Conservation (phyloP, 345 rosid species). For the Brassica nigra region DNA sequence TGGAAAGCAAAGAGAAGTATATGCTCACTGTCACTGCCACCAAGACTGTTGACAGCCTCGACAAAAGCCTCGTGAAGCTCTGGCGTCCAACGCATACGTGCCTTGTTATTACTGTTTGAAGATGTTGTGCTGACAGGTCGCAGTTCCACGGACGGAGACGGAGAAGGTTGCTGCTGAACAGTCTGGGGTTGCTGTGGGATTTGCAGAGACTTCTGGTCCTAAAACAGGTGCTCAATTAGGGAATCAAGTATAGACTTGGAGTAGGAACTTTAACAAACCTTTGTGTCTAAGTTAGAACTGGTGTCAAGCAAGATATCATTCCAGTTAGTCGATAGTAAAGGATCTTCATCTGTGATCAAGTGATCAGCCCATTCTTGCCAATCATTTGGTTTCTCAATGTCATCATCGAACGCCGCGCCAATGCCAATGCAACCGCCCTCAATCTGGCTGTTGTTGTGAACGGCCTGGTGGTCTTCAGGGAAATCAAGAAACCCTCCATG, state of each 20-base stretch:
- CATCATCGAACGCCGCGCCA: conserved; percentile 44
- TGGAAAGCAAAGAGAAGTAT: neutral
- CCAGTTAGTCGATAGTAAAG: conserved; percentile 66
- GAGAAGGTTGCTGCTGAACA: conserved; percentile 57
- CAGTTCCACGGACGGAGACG: conserved; percentile 62
- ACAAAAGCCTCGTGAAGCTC: conserved; percentile 97
- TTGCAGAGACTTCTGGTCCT: conserved; percentile 33
- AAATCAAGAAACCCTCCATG: conserved; percentile 62
- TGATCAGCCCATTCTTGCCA: conserved; percentile 99
- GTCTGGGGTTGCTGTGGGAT: conserved; percentile 38
- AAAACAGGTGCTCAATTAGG: conserved; percentile 17
- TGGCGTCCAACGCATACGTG: conserved; percentile 99
- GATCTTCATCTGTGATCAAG: conserved; percentile 76
- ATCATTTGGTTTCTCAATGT: conserved; percentile 62
- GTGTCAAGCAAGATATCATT: conserved; percentile 67
- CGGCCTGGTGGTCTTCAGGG: conserved; percentile 45
- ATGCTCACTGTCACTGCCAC: conserved; percentile 42
- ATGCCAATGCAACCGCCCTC: conserved; percentile 40
- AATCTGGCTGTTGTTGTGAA: conserved; percentile 49
- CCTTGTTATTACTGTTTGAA: conserved; percentile 55
- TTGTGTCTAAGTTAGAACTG: conserved; percentile 60
- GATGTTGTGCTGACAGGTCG: conserved; percentile 54
- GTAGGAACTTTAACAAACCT: conserved; percentile 48
- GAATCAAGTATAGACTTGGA: neutral
- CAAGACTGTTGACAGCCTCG: conserved; percentile 90